phyloP scores from a whole-genome alignment of 148 eudicot species.

The Chenopodium album region DNA sequence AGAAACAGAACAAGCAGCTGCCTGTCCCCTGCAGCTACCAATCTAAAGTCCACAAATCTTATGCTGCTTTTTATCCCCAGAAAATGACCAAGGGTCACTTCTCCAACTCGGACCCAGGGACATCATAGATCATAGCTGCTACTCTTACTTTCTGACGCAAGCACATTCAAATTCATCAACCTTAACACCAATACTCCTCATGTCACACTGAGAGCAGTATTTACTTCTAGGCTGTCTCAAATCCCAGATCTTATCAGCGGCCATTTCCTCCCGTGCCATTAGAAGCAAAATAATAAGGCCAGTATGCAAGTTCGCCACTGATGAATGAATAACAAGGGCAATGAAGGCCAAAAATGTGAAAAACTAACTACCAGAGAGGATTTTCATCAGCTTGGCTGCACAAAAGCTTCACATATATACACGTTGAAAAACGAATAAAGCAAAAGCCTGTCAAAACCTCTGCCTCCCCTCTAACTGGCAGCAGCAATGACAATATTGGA shows the following conservation, averaged over 20 bases:
- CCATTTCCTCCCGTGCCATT: background rate
- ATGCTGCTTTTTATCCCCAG: background rate
- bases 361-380: background rate
- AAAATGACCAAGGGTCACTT: no score
- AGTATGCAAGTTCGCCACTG: background rate
- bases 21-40: background rate
- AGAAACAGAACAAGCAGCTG: background rate
- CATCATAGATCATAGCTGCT: no score
- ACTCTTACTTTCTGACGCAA: background rate
- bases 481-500: conserved; percentile 1
- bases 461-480: background rate
- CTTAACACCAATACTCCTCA: background rate
- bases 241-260: conserved; percentile 4
- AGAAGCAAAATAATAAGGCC: background rate
- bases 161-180: background rate
- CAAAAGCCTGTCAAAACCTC: background rate
- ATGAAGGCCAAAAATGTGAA: background rate
- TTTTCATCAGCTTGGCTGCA: background rate
- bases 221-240: background rate
- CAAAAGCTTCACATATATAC: background rate
- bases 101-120: no score
- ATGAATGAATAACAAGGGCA: background rate
- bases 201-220: background rate
- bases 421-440: background rate
- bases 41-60: background rate